Percentiles rank a stretch among this genome's conserved stretches.
Evolutionary conservation across 768 basidiomycete genomes (phyloP).

Genomic region (Leccinum imitatum): DNA sequence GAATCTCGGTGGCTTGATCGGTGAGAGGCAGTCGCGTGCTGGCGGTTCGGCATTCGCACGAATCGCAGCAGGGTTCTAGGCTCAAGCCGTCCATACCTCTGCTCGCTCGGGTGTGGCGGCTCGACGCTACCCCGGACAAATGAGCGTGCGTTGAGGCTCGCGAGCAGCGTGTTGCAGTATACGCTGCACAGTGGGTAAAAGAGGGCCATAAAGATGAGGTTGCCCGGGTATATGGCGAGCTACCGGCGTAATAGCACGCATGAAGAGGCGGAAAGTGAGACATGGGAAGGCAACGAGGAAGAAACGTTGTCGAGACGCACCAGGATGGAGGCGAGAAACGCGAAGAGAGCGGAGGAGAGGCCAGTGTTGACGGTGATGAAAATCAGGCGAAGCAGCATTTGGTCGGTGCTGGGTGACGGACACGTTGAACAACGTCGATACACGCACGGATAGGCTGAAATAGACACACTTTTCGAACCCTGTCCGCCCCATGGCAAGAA

Average conservation of each 20-base stretch:
- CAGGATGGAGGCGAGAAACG: slow-evolving; percentile 20
- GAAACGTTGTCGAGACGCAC: slow-evolving; percentile 13
- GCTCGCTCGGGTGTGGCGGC: background rate
- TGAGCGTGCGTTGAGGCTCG: slow-evolving; percentile 31
- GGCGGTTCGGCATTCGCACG: background rate
- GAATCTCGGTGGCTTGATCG: background rate
- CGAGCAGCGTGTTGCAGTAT: slow-evolving; percentile 36
- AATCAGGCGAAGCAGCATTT: slow-evolving; percentile 24
- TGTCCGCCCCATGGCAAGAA: slow-evolving; percentile 26
- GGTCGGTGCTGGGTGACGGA: slow-evolving; percentile 21
- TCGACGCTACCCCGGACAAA: background rate
- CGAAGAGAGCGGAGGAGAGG: slow-evolving; percentile 24
- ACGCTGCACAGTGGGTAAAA: slow-evolving; percentile 34
- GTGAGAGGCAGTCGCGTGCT: background rate
- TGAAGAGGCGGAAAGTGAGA: background rate
- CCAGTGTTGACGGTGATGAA: slow-evolving; percentile 28
- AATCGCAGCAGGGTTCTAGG: background rate
- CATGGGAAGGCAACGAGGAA: background rate
- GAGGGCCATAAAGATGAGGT: slow-evolving; percentile 24
- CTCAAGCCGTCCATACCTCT: background rate
- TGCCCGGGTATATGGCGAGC: slow-evolving; percentile 24
- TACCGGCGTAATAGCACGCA: background rate
- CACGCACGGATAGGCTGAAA: background rate
- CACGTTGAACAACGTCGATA: slow-evolving; percentile 2
- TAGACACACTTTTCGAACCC: slow-evolving; percentile 21